Conservation (phyloP, 352 stramenopile genomes). For the Globisporangium orthogonon region DNA sequence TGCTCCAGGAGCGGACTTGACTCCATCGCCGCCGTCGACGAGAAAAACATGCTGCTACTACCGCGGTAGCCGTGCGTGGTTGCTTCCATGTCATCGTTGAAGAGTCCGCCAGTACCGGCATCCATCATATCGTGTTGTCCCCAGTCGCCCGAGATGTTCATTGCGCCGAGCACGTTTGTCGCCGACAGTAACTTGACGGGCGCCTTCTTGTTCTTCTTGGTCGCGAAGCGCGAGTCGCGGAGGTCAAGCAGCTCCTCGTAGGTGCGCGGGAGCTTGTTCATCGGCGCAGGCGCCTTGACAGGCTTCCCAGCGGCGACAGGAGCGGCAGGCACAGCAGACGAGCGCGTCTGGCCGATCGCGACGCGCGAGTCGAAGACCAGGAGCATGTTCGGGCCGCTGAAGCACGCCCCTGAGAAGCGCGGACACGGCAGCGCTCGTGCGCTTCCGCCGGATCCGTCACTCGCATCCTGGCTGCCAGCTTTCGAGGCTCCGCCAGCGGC, state of each 20-base stretch:
- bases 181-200: conserved; percentile 41
- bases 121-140: conserved; percentile 25
- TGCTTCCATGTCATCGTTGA: conserved; percentile 4
- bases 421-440: conserved; percentile 56
- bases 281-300: conserved; percentile 22
- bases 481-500: not conserved
- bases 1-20: conserved; percentile 19
- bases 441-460: not conserved
- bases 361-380: conserved; percentile 81
- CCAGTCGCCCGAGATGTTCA: conserved; percentile 52
- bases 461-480: not conserved
- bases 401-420: conserved; percentile 70
- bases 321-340: conserved; percentile 28
- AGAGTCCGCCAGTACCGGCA: conserved; percentile 23
- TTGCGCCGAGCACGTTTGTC: conserved; percentile 39
- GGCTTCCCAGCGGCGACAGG: conserved; percentile 49
- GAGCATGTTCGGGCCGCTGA: conserved; percentile 82
- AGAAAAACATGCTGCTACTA: conserved; percentile 29
- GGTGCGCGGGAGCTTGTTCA: conserved; percentile 58
- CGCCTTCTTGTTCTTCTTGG: conserved; percentile 76
- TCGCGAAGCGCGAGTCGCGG: conserved; percentile 67
- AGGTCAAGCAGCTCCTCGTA: conserved; percentile 74
- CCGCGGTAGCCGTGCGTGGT: conserved; percentile 11
- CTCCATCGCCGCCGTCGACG: conserved; percentile 12
- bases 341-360: conserved; percentile 64